phyloP scores from a whole-genome alignment of 352 stramenopile species.

The Globisporangium middletonii region DNA sequence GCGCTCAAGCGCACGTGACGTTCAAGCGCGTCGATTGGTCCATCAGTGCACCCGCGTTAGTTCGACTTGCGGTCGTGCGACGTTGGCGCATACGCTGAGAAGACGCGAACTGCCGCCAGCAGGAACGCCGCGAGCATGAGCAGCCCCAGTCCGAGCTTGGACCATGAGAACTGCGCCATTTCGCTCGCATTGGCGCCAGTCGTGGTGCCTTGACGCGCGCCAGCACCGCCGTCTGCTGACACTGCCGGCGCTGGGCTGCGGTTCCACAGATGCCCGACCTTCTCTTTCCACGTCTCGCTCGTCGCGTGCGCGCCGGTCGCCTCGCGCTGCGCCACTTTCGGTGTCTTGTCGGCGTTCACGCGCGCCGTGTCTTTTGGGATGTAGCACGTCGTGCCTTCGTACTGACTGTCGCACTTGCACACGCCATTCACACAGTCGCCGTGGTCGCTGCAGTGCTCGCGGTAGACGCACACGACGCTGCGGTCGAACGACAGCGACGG shows the following conservation, averaged over 20 bases:
- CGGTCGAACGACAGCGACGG: slow-evolving; percentile 26
- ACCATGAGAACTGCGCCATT: slow-evolving; percentile 20
- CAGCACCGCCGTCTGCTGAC: background rate
- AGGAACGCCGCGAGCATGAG: slow-evolving; percentile 38
- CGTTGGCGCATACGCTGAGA: slow-evolving; percentile 11
- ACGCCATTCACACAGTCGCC: slow-evolving; percentile 79
- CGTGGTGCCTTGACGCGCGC: background rate
- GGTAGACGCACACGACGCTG: slow-evolving; percentile 59
- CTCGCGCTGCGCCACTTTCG: slow-evolving; percentile 18
- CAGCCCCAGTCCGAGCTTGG: slow-evolving; percentile 32
- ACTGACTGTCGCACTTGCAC: slow-evolving; percentile 67
- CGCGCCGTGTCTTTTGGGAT: slow-evolving; percentile 54
- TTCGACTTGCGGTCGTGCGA: slow-evolving; percentile 24
- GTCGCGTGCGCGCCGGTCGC: slow-evolving; percentile 14
- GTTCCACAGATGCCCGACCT: slow-evolving; percentile 53
- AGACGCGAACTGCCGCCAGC: slow-evolving; percentile 37
- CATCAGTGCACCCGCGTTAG: slow-evolving; percentile 1
- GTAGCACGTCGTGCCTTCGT: slow-evolving; percentile 79
- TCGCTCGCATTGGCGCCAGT: background rate
- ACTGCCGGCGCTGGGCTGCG: slow-evolving; percentile 18
- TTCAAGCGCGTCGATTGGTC: background rate
- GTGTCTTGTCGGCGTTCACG: slow-evolving; percentile 17
- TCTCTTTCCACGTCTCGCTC: slow-evolving; percentile 59
- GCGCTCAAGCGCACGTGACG: no score
- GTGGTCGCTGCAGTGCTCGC: slow-evolving; percentile 75